Percentiles rank a stretch among this genome's conserved stretches.
phyloP scores from a whole-genome alignment of 768 basidiomycete genomes.

The Cystofilobasidium capitatum region DNA sequence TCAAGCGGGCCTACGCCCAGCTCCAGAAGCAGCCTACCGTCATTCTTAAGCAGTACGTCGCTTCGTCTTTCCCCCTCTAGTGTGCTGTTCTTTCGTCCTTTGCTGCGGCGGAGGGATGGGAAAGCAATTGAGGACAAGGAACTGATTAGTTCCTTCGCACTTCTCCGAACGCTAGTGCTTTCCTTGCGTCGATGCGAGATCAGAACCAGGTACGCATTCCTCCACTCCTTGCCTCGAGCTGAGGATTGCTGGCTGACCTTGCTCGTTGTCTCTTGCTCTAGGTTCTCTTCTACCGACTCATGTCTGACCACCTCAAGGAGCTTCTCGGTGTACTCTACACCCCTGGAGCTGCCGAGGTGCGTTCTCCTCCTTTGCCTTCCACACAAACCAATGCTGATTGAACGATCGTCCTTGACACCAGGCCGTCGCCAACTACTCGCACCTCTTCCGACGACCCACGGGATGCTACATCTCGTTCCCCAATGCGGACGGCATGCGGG shows the following conservation, averaged over 20 bases:
- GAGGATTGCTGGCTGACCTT: neutral
- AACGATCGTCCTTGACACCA: constrained; percentile 11
- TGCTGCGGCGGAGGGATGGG: no score
- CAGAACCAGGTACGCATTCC: constrained; percentile 50
- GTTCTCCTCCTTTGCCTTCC: constrained; percentile 26
- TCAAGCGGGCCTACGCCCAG: constrained; percentile 62
- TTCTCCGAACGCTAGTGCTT: constrained; percentile 8
- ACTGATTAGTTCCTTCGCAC: no score
- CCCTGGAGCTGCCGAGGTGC: constrained; percentile 54
- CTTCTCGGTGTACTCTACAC: constrained; percentile 58
- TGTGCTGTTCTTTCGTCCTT: neutral
- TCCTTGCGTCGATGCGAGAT: constrained; percentile 47
- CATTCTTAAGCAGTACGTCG: constrained; percentile 26
- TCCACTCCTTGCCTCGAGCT: neutral
- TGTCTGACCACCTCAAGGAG: constrained; percentile 54
- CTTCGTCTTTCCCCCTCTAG: no score
- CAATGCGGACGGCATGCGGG: constrained; percentile 25
- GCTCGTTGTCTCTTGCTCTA: neutral
- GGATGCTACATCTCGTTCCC: constrained; percentile 45
- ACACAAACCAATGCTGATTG: constrained; percentile 5
- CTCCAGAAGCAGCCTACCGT: constrained; percentile 35
- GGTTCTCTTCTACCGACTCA: constrained; percentile 66
- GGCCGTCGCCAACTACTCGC: constrained; percentile 58
- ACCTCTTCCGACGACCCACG: constrained; percentile 66
- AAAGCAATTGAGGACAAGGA: no score